Base-by-base conservation (phyloP, 768 basidiomycete genomes). In the Podaxis sp. region DNA sequence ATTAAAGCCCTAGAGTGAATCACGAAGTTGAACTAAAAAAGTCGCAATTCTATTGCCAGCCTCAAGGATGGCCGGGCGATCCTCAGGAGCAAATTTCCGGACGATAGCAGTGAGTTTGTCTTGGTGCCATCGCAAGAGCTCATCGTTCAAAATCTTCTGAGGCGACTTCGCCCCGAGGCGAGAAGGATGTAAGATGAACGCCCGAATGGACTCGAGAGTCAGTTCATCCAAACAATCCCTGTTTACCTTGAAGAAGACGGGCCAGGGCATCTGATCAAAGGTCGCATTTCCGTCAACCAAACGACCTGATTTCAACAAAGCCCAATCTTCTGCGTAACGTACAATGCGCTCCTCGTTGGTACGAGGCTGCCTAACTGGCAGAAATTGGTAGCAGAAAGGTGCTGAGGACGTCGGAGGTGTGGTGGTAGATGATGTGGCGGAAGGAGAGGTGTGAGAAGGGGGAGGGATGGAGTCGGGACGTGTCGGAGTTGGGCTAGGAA, bases 241-340 rank as follows among this genome's bases (percentile, higher is more conserved):
- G n/a, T 18, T 13, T n/a, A 57, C 16, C 18, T 57, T 25, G 32
- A 57, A 48, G 13, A 57, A 35, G 1, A 50, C 56, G 16, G 56
- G 56, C 56, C 56, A 57, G 0, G 56, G 56, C 18, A 57, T 36
- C 27, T 48, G 56, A 4, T 57, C 56, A 16, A 57, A 48, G 14
- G 56, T 47, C 27, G 46, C 56, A 13, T 18, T 25, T 5, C 28
- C 46, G 4, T 57, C 56, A 9, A 25, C 32, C 35, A 57, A 25
- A 9, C 11, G 25, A 10, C 32, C 32, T 10, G 32, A 57, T 21
- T 36, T 47, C 9, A 57, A 36, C 32, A 57, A 18, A 10, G n/a
- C 32, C 56, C 56, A 57, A 23, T 50, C 56, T 14, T 46, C 27
- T 2, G 21, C 35, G 23, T 57, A 57, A 1, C 56, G 32, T 3